These are phyloP conservation scores for Coniochaeta sp. DNA, from an alignment of 2,329 filamentous ascomycete species.

Conservation along the genomic window DNA sequence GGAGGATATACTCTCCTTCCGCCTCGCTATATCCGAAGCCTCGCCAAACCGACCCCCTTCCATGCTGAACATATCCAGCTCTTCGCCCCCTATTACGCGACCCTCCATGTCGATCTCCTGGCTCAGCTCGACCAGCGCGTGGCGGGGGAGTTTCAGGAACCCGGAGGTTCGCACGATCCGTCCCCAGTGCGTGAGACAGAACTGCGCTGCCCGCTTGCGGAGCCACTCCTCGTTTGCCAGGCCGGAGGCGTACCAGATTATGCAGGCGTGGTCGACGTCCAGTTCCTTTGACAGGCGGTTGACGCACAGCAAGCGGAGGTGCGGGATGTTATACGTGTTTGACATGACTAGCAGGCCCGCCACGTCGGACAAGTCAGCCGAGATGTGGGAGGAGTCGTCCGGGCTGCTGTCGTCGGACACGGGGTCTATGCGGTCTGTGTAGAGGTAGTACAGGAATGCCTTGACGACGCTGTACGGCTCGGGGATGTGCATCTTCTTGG, in stretches of 20 bases:
- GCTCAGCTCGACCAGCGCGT: constrained; percentile 80
- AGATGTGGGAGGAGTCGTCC: constrained; percentile 40
- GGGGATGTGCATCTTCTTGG: constrained; percentile 94
- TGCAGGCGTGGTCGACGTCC: constrained; percentile 88
- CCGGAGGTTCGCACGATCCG: constrained; percentile 83
- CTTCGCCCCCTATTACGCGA: constrained; percentile 82
- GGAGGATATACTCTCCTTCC: constrained; percentile 56
- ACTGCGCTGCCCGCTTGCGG: constrained; percentile 76
- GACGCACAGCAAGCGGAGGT: constrained; percentile 83
- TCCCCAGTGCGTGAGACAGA: constrained; percentile 92
- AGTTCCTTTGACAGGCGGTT: constrained; percentile 85
- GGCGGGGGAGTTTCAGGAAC: constrained; percentile 73
- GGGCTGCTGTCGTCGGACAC: constrained; percentile 32
- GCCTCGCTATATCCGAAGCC: constrained; percentile 26
- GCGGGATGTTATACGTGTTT: constrained; percentile 95
- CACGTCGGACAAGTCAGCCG: constrained; percentile 74
- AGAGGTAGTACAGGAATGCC: constrained; percentile 92
- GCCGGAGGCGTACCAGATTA: constrained; percentile 91
- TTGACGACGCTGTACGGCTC: constrained; percentile 93
- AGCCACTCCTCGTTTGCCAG: constrained; percentile 92
- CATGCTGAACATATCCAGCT: constrained; percentile 54
- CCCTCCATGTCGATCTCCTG: constrained; percentile 92
- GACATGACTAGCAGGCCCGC: constrained; percentile 95
- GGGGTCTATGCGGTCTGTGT: constrained; percentile 81
- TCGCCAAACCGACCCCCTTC: constrained; percentile 36